These are phyloP conservation scores for Zymoseptoria brevis DNA, from an alignment of 2,329 filamentous ascomycete genomes.

Conservation along the genomic window DNA sequence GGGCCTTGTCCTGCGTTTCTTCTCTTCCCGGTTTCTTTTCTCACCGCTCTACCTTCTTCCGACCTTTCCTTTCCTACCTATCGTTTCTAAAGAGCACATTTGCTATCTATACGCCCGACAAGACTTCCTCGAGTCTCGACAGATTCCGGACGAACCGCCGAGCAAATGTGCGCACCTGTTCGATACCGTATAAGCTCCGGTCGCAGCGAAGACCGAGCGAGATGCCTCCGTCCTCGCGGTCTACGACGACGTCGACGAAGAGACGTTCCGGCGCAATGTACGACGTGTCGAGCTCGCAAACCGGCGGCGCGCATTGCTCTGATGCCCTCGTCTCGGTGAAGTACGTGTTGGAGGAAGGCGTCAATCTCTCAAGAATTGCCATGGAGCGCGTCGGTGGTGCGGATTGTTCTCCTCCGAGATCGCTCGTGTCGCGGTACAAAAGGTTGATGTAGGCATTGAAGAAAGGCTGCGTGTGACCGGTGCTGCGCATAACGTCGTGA, in stretches of 20 bases:
- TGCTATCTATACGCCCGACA: background rate
- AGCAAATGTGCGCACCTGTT: background rate
- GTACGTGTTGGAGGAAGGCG: background rate
- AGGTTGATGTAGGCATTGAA: constrained; percentile 13
- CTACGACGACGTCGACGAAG: background rate
- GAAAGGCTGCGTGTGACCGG: constrained; percentile 1
- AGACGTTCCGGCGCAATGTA: background rate
- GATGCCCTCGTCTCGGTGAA: background rate
- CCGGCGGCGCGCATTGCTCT: background rate
- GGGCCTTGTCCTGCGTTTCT: too few relatives aligned
- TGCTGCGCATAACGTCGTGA: constrained; percentile 2
- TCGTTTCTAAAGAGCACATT: too few relatives aligned
- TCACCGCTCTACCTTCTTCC: too few relatives aligned
- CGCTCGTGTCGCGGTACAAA: background rate
- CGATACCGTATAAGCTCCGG: background rate
- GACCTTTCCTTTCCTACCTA: too few relatives aligned
- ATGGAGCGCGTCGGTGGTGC: background rate
- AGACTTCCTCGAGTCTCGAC: background rate
- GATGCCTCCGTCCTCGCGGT: background rate
- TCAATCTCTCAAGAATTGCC: background rate
- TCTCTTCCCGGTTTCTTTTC: too few relatives aligned
- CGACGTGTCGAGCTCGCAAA: background rate
- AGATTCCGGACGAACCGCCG: background rate
- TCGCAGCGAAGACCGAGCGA: background rate
- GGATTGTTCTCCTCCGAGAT: background rate